Evolutionary conservation across 345 rosid species (phyloP), one percentile per base, ranked within the genome.

Genomic region (Balakata baccata): DNA sequence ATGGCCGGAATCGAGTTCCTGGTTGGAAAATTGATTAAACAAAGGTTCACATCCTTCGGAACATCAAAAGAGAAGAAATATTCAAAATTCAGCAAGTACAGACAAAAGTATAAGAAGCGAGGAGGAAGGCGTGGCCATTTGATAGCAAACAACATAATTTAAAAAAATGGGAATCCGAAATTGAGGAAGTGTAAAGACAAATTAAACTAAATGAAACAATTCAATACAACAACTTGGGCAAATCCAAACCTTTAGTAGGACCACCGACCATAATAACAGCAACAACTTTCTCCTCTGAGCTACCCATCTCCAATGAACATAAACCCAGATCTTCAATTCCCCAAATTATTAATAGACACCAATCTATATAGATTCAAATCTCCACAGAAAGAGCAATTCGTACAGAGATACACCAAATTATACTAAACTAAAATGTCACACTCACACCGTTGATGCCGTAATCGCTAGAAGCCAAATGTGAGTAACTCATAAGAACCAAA

Each of bases 201-300:
- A 53, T 74, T 49, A 65, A 64, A 37, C 29, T 66, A 58, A 3
- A 12, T 11, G 11, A 8, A 23, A 16, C 58, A 46, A 54, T 62
- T 61, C 16, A 8, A 45, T 4, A 5, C 7, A 17, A 25, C 23
- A 29, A 20, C 3, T 5, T 10, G 29, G 20, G 13, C 39, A 66
- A 66, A 17, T 3, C 34, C 5, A 71, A 17, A 94, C 98, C 97
- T 94, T 94, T 94, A 69, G 98, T 94, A 11, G 98, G 98, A 45
- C 98, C 98, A 73, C 97, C 97, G 76, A 94, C 98, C 97, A 94
- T 90, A 85, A 92, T 94, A 70, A 94, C 95, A 81, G 98, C 98
- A 63, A 94, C 93, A 64, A 89, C 91, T 75, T 83, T 90, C 84
- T 87, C 97, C 43, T 86, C 95, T 7, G 91, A 82, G 81, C 87